phyloP scores from a whole-genome alignment of 2,329 filamentous ascomycete species.

The Nigrograna mackinnonii region DNA sequence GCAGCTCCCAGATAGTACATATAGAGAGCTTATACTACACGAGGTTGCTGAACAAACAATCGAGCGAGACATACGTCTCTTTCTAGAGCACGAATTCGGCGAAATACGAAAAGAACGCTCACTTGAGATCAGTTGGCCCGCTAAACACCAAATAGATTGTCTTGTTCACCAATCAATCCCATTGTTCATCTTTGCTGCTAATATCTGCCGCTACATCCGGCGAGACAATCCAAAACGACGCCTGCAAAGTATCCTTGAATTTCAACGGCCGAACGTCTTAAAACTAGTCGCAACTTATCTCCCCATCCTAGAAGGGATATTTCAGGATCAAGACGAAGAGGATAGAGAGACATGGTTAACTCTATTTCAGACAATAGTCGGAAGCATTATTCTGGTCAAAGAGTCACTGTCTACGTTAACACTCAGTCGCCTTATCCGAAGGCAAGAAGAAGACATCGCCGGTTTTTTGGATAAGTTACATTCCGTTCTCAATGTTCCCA shows the following conservation, averaged over 20 bases:
- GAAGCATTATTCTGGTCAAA: conserved; percentile 11
- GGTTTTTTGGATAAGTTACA: conserved; percentile 13
- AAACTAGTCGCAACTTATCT: conserved; percentile 5
- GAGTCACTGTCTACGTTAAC: conserved; percentile 13
- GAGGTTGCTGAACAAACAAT: conserved; percentile 4
- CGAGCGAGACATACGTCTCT: conserved; percentile 9
- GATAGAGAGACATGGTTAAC: conserved; percentile 1
- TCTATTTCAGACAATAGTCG: conserved; percentile 12
- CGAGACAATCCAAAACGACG: conserved; percentile 4
- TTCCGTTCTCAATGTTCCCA: conserved; percentile 15
- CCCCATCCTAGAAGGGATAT: conserved; percentile 2
- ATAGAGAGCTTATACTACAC: conserved; percentile 5
- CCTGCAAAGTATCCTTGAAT: neutral
- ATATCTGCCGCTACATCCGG: conserved; percentile 8
- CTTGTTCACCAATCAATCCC: conserved; percentile 23
- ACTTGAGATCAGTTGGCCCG: conserved; percentile 16
- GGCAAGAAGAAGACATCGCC: conserved; percentile 7
- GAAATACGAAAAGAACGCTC: conserved; percentile 1
- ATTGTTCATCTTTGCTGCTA: conserved; percentile 32
- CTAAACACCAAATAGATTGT: conserved; percentile 13
- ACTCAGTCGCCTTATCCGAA: conserved; percentile 9
- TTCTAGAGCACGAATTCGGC: conserved; percentile 7
- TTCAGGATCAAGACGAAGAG: conserved; percentile 4
- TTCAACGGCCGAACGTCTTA: neutral
- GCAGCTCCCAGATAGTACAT: conserved; percentile 4